Conservation (phyloP, 2,329 filamentous ascomycete species). For the Aaosphaeria arxii region DNA sequence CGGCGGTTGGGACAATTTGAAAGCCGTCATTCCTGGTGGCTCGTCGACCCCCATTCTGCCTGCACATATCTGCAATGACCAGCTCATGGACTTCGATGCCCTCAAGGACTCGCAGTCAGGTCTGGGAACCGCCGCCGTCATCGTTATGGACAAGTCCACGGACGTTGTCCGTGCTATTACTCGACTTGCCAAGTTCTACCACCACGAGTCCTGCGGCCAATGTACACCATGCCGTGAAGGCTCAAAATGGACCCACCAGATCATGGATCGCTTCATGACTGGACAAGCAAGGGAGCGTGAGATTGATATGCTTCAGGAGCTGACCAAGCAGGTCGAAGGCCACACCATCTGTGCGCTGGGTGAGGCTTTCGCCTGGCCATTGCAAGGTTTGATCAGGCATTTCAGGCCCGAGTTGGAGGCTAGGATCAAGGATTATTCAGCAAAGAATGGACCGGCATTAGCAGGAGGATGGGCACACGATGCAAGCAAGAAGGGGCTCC, state of each 20-base stretch:
- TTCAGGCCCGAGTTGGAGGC: slow-evolving; percentile 95
- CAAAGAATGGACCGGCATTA: slow-evolving; percentile 67
- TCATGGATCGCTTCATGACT: slow-evolving; percentile 94
- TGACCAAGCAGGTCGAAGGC: slow-evolving; percentile 98
- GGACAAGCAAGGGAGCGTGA: slow-evolving; percentile 85
- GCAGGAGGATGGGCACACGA: slow-evolving; percentile 86
- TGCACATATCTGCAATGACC: slow-evolving; percentile 84
- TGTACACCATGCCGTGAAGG: slow-evolving; percentile 99
- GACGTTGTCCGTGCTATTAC: slow-evolving; percentile 94
- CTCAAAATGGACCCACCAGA: slow-evolving; percentile 98
- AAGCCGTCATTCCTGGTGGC: slow-evolving; percentile 91
- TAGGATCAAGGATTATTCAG: slow-evolving; percentile 77
- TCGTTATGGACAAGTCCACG: slow-evolving; percentile 98
- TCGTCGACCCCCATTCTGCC: slow-evolving; percentile 96
- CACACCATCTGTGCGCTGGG: slow-evolving; percentile 98
- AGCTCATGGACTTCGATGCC: slow-evolving; percentile 98
- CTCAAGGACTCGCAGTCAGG: slow-evolving; percentile 97
- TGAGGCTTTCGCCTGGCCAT: slow-evolving; percentile 97
- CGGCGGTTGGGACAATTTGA: slow-evolving; percentile 96
- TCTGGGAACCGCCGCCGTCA: slow-evolving; percentile 94
- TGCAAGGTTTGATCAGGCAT: slow-evolving; percentile 96
- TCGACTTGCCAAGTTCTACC: slow-evolving; percentile 93
- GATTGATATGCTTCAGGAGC: slow-evolving; percentile 98
- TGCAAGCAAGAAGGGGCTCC: slow-evolving; percentile 71
- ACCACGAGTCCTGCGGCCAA: slow-evolving; percentile 96